Evolutionary conservation across 139 green algal species (phyloP).

Genomic region (Coelastrella sp.): DNA sequence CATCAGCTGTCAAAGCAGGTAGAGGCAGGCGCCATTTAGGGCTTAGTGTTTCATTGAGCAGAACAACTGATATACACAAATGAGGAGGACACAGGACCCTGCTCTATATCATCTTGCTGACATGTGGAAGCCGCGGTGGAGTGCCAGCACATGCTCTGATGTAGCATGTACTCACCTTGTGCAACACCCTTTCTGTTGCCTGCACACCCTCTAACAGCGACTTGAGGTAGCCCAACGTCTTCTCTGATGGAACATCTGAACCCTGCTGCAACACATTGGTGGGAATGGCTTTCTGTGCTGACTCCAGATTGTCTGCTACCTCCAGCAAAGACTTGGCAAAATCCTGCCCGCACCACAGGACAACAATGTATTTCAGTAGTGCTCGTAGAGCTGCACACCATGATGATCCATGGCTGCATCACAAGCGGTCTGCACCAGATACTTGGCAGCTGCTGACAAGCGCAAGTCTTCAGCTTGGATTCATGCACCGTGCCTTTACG

Average conservation of each 20-base stretch:
- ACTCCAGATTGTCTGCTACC: conserved; percentile 95
- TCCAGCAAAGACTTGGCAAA: conserved; percentile 88
- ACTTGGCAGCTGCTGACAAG: too few species aligned
- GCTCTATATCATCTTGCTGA: too few species aligned
- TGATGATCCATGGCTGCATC: background rate
- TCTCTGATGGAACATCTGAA: conserved; percentile 56
- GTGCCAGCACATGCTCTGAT: background rate
- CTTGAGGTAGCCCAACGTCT: conserved; percentile 67
- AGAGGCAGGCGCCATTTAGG: too few species aligned
- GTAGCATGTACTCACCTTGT: conserved; percentile 66
- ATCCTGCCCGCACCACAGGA: background rate
- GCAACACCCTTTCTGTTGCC: conserved; percentile 88
- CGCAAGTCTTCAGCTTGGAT: too few species aligned
- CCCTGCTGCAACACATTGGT: conserved; percentile 54
- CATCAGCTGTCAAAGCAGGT: conserved; percentile 16
- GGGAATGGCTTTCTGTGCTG: conserved; percentile 78
- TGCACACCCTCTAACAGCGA: conserved; percentile 87
- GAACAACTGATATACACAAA: background rate
- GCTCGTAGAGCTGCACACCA: too few species aligned
- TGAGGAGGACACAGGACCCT: too few species aligned
- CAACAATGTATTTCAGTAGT: background rate
- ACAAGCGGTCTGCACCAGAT: too few species aligned
- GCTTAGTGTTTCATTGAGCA: background rate
- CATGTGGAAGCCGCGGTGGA: too few species aligned
- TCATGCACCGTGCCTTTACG: too few species aligned